Evolutionary conservation across 2,329 filamentous ascomycete genomes (phyloP).

Genomic region (Aspergillus fischeri): DNA sequence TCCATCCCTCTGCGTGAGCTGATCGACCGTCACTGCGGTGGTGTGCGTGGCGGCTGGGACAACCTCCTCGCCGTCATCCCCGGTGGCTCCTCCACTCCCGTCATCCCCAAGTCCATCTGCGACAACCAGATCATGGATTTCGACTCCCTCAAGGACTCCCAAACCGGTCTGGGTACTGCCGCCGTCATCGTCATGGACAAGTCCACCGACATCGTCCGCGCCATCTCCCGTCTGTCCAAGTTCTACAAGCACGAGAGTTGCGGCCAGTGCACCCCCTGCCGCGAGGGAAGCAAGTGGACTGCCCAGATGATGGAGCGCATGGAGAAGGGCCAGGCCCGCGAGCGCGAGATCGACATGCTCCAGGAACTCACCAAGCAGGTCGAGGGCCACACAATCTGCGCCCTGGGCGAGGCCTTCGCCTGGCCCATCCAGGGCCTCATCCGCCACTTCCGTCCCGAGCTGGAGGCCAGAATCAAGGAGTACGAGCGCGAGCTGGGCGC

Average conservation of each 20-base stretch:
- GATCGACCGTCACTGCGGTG: constrained; percentile 97
- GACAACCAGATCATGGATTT: constrained; percentile 99
- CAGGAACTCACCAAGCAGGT: constrained; percentile 99
- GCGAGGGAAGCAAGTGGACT: constrained; percentile 98
- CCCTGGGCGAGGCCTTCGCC: constrained; percentile 93
- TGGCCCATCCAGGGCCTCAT: constrained; percentile 99
- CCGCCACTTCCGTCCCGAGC: constrained; percentile 93
- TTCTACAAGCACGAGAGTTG: constrained; percentile 99
- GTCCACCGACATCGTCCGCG: constrained; percentile 90
- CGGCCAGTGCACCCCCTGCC: constrained; percentile 98
- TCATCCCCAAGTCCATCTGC: constrained; percentile 83
- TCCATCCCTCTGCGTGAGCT: constrained; percentile 92
- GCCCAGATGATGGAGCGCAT: constrained; percentile 98
- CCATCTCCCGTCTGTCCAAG: constrained; percentile 85
- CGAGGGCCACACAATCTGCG: constrained; percentile 98
- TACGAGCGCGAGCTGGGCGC: constrained; percentile 71
- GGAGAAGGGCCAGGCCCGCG: constrained; percentile 81
- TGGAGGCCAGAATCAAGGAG: constrained; percentile 84
- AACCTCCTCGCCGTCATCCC: constrained; percentile 94
- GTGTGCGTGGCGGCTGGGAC: constrained; percentile 95
- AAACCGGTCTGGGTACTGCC: constrained; percentile 93
- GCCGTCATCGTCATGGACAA: constrained; percentile 99
- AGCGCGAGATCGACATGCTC: constrained; percentile 97
- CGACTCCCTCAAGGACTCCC: constrained; percentile 94
- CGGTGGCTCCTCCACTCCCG: constrained; percentile 92